phyloP scores from a whole-genome alignment of 768 basidiomycete genomes.

The Phanerochaete sordida region DNA sequence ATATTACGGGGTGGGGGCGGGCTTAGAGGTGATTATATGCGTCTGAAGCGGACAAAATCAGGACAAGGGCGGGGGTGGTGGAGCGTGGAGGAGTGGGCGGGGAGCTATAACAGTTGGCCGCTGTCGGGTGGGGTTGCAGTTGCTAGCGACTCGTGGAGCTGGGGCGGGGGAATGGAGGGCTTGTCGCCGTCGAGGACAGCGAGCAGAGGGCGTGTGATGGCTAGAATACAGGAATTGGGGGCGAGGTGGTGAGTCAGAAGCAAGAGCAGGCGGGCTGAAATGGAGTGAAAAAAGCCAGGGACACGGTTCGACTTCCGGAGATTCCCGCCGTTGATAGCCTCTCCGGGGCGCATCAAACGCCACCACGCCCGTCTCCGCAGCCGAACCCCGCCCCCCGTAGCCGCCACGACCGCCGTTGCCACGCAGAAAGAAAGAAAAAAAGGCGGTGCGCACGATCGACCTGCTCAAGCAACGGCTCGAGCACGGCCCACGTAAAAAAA shows the following conservation, averaged over 20 bases:
- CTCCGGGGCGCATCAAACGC: conserved; percentile 2
- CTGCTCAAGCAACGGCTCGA: neutral
- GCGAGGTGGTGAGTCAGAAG: neutral
- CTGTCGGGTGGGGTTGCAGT: neutral
- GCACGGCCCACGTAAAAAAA: neutral
- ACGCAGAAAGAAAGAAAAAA: neutral
- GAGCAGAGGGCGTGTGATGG: neutral
- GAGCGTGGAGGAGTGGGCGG: neutral
- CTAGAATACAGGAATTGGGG: neutral
- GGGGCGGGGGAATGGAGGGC: neutral
- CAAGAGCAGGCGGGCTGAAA: neutral
- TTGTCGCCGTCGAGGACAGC: neutral
- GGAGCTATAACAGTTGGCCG: neutral
- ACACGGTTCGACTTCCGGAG: neutral
- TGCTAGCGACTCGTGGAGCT: neutral
- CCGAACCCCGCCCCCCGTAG: neutral
- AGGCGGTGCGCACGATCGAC: neutral
- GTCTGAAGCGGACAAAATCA: neutral
- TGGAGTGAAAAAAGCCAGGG: neutral
- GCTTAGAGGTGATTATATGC: neutral
- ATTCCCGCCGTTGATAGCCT: neutral
- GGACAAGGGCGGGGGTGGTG: neutral
- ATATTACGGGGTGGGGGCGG: neutral
- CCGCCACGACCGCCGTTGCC: neutral
- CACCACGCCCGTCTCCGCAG: neutral